phyloP scores from a whole-genome alignment of 805 yeast genomes.

The Yamadazyma akitaensis region DNA sequence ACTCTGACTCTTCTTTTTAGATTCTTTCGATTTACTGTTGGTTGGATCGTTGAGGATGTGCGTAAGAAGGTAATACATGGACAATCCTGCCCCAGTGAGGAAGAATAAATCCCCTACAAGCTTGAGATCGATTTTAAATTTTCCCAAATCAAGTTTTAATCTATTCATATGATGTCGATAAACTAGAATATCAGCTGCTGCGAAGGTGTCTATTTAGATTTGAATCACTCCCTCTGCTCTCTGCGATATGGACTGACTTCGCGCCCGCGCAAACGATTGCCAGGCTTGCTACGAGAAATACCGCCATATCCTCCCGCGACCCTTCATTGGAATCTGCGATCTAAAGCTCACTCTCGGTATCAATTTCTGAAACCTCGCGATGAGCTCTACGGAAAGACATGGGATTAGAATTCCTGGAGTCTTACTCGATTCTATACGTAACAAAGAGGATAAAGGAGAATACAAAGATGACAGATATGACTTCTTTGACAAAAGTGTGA shows the following conservation, averaged over 20 bases:
- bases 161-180: constrained; percentile 23
- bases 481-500: constrained; percentile 4
- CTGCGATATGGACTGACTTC: too few relatives aligned
- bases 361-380: background rate
- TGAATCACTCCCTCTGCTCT: too few relatives aligned
- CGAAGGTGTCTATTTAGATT: background rate
- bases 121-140: constrained; percentile 37
- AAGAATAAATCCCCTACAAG: constrained; percentile 41
- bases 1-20: constrained; percentile 58
- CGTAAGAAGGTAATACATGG: constrained; percentile 60
- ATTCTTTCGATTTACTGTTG: constrained; percentile 47
- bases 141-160: constrained; percentile 35
- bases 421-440: constrained; percentile 48
- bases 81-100: constrained; percentile 60
- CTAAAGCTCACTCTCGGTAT: background rate
- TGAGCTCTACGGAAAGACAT: constrained; percentile 22
- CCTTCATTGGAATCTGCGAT: background rate
- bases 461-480: constrained; percentile 31
- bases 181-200: background rate
- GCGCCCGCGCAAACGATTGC: background rate
- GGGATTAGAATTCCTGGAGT: constrained; percentile 56
- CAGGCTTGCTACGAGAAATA: background rate
- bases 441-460: constrained; percentile 41
- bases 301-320: background rate
- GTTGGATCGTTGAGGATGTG: constrained; percentile 34